Conservation (phyloP, 1,284 basidiomycete genomes). For the Cryptococcus hybrid region DNA sequence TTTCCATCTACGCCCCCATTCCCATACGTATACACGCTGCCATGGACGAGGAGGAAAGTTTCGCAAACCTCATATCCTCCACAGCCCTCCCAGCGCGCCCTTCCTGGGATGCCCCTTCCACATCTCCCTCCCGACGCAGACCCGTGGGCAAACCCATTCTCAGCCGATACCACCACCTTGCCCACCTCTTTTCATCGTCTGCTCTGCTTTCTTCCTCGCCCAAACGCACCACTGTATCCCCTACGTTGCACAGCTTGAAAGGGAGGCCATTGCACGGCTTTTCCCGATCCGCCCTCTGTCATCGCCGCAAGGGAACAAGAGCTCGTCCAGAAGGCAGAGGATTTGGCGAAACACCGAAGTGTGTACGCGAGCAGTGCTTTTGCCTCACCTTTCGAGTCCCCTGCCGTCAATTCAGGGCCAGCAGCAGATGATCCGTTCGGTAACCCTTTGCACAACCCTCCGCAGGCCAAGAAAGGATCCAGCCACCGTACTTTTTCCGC, state of each 20-base stretch:
- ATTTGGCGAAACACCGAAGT: neutral
- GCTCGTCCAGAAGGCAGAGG: neutral
- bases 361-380: slow-evolving; percentile 15
- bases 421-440: slow-evolving; percentile 1
- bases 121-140: slow-evolving; percentile 17
- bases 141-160: slow-evolving; percentile 51
- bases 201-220: neutral
- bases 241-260: slow-evolving; percentile 28
- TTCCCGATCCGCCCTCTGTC: slow-evolving; percentile 40
- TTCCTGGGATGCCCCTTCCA: slow-evolving; percentile 18
- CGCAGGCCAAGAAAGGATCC: neutral
- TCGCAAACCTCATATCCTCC: slow-evolving; percentile 41
- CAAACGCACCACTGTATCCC: slow-evolving; percentile 16
- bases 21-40: no score
- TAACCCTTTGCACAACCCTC: slow-evolving; percentile 6
- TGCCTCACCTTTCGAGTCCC: slow-evolving; percentile 4
- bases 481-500: neutral
- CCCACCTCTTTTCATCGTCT: neutral
- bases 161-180: slow-evolving; percentile 11
- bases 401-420: neutral
- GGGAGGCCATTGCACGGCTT: slow-evolving; percentile 11
- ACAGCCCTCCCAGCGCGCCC: slow-evolving; percentile 31
- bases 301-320: slow-evolving; percentile 41
- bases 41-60: slow-evolving; percentile 46
- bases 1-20: no score